Conservation (phyloP, 2,329 filamentous ascomycete species). For the Corinectria fuckeliana region DNA sequence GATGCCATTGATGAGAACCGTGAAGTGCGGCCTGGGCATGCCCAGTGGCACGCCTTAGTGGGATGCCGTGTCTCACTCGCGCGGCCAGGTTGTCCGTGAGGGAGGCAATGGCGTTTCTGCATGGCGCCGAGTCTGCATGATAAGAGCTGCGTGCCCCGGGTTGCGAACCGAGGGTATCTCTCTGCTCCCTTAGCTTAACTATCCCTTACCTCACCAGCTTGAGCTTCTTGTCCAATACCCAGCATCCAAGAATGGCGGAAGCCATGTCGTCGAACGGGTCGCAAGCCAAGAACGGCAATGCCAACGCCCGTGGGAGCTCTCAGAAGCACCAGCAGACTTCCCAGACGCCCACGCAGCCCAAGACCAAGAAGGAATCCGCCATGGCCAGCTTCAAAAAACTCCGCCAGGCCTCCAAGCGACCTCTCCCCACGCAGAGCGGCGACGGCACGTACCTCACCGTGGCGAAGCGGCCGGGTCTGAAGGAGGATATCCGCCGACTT, state of each 20-base stretch:
- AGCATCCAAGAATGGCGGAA: slow-evolving; percentile 9
- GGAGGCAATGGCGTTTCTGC: background rate
- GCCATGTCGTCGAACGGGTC: slow-evolving; percentile 31
- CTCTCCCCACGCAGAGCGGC: slow-evolving; percentile 67
- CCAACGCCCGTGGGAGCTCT: slow-evolving; percentile 28
- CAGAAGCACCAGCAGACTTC: background rate
- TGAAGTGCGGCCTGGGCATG: slow-evolving; percentile 6
- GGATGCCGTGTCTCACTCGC: slow-evolving; percentile 32
- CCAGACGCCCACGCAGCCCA: slow-evolving; percentile 6
- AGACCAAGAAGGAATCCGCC: slow-evolving; percentile 33
- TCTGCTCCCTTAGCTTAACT: background rate
- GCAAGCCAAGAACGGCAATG: slow-evolving; percentile 33
- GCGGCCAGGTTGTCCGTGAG: slow-evolving; percentile 7
- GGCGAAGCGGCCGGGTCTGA: slow-evolving; percentile 50
- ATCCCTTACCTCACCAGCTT: background rate
- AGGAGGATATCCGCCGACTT: slow-evolving; percentile 33
- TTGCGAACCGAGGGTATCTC: too few relatives aligned
- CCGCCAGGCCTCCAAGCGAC: slow-evolving; percentile 59
- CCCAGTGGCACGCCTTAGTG: slow-evolving; percentile 14
- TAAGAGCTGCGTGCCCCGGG: background rate
- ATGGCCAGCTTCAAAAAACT: slow-evolving; percentile 42
- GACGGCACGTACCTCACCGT: slow-evolving; percentile 64
- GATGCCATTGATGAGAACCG: background rate
- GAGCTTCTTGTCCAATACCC: too few relatives aligned
- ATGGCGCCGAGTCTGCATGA: background rate